These are phyloP conservation scores for Thelonectria blattea DNA, from an alignment of 2,329 filamentous ascomycete species.

Conservation along the genomic window DNA sequence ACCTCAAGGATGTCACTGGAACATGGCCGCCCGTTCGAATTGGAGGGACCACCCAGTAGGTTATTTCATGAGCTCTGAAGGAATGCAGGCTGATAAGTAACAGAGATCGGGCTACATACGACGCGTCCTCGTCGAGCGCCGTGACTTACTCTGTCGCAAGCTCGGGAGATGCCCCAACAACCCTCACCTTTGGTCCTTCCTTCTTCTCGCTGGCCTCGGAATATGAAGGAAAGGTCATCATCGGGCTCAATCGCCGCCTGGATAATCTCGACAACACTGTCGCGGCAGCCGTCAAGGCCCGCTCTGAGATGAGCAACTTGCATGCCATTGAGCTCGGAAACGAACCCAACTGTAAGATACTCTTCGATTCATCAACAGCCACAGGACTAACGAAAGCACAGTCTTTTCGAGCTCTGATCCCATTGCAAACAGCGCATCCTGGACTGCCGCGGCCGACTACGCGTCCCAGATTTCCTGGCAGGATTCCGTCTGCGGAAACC, in stretches of 20 bases:
- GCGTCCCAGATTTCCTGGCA: conserved; percentile 44
- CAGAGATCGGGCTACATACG: conserved; percentile 57
- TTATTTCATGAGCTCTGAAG: background rate
- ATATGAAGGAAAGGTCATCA: conserved; percentile 56
- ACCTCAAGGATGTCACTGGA: conserved; percentile 56
- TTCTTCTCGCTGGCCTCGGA: conserved; percentile 57
- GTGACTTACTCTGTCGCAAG: conserved; percentile 58
- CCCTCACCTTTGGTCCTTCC: conserved; percentile 57
- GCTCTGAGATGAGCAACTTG: conserved; percentile 53
- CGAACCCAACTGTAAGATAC: conserved; percentile 58
- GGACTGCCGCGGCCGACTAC: conserved; percentile 43
- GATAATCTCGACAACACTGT: conserved; percentile 62
- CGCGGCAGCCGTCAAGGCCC: conserved; percentile 54
- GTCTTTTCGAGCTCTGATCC: conserved; percentile 25
- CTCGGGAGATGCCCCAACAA: conserved; percentile 53
- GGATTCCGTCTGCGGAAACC: conserved; percentile 38
- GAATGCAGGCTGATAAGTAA: background rate
- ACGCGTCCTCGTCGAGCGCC: conserved; percentile 50
- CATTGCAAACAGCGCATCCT: conserved; percentile 35
- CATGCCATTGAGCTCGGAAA: conserved; percentile 63
- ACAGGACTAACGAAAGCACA: background rate
- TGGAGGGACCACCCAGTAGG: conserved; percentile 62
- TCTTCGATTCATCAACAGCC: too few relatives aligned
- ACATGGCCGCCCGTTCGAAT: conserved; percentile 61
- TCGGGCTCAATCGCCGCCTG: conserved; percentile 61